These are phyloP conservation scores for Claviceps citrina DNA, from an alignment of 2,329 filamentous ascomycete species.

Conservation along the genomic window DNA sequence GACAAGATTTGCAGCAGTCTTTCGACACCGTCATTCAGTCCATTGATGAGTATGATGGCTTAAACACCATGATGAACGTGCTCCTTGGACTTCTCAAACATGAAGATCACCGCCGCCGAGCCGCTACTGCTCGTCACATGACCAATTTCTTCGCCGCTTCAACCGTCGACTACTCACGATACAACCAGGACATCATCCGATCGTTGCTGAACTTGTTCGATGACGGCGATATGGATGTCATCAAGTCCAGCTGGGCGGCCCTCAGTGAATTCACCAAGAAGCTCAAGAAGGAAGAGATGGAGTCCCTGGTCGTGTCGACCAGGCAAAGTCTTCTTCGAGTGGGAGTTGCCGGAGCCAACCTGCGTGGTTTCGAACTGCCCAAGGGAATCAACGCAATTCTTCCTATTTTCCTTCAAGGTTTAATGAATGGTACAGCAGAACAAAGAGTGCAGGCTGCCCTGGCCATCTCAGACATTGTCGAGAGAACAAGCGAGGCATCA, in stretches of 20 bases:
- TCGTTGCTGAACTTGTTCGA: slow-evolving; percentile 84
- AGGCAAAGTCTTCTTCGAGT: slow-evolving; percentile 75
- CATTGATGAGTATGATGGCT: slow-evolving; percentile 87
- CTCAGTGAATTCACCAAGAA: slow-evolving; percentile 76
- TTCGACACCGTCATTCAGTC: slow-evolving; percentile 85
- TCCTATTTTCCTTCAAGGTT: slow-evolving; percentile 90
- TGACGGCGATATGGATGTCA: slow-evolving; percentile 66
- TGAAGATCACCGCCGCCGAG: slow-evolving; percentile 74
- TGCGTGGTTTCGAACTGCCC: slow-evolving; percentile 78
- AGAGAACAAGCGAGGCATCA: slow-evolving; percentile 74
- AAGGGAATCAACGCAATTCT: slow-evolving; percentile 95
- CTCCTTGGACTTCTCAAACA: slow-evolving; percentile 79
- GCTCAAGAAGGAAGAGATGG: slow-evolving; percentile 95
- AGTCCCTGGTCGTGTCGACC: slow-evolving; percentile 73
- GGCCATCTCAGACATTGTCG: slow-evolving; percentile 89
- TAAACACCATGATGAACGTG: slow-evolving; percentile 91
- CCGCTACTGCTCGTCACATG: slow-evolving; percentile 63
- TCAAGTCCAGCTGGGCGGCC: slow-evolving; percentile 80
- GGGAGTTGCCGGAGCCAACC: slow-evolving; percentile 67
- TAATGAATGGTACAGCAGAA: slow-evolving; percentile 90
- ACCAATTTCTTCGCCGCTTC: slow-evolving; percentile 72
- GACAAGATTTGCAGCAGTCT: slow-evolving; percentile 56
- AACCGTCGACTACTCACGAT: slow-evolving; percentile 80
- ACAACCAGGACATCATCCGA: slow-evolving; percentile 89
- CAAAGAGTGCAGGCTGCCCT: slow-evolving; percentile 84